Evolutionary conservation across 306 rosid genomes (phyloP).

Genomic region (Quercus mongolica): DNA sequence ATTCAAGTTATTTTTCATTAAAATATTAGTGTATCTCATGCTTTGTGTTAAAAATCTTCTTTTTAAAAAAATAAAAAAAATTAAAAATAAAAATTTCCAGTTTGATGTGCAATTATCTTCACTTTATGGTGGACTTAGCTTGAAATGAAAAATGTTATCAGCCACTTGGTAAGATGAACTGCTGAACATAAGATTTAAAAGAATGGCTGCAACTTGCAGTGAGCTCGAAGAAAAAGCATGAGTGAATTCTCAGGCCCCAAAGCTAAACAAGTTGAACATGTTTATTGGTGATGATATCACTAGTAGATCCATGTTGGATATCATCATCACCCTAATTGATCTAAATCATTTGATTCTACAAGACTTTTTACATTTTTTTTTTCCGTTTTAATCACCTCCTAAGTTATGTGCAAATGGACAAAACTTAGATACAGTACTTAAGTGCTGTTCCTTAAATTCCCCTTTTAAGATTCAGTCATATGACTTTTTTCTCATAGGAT

Average conservation of each 20-base stretch:
- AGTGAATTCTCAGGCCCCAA: background rate
- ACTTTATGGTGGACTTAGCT: background rate
- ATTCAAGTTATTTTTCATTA: slow-evolving; percentile 7
- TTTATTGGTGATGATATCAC: background rate
- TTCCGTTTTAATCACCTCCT: background rate
- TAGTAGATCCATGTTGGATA: background rate
- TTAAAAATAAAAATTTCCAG: background rate
- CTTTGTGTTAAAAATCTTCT: slow-evolving; percentile 2
- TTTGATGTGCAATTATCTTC: background rate
- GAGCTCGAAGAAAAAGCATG: background rate
- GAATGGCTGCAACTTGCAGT: background rate
- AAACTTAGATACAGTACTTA: no score
- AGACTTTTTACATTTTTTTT: background rate
- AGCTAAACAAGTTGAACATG: background rate
- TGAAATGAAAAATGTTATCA: background rate
- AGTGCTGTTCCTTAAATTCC: no score
- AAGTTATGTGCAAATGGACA: background rate
- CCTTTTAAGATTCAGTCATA: no score
- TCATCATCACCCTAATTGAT: background rate
- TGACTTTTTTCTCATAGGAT: no score
- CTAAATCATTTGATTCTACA: background rate
- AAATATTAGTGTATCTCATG: background rate
- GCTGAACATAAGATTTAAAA: background rate
- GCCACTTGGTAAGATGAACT: background rate
- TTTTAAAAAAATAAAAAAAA: no score